Evolutionary conservation across 1,284 basidiomycete species (phyloP).

Genomic region (Trichosporon sp.): DNA sequence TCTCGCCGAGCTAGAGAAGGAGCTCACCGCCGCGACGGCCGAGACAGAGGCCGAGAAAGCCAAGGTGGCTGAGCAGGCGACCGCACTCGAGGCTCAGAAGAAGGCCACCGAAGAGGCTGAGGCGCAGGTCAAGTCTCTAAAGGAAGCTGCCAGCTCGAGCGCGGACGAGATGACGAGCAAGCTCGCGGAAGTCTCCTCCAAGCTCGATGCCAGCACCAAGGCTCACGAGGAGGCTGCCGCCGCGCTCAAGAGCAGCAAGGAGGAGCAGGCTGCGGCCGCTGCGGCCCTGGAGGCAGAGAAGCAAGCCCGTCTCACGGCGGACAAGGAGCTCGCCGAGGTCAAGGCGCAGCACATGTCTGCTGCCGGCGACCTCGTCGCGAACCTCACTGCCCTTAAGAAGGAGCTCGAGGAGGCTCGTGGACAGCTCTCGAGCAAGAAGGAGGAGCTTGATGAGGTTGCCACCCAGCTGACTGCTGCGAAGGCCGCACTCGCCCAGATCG

Average conservation of each 20-base stretch:
- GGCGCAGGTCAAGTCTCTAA: not conserved
- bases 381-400: not conserved
- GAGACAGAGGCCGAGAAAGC: slow-evolving; percentile 6
- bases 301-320: not conserved
- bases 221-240: not conserved
- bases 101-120: not conserved
- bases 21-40: slow-evolving; percentile 6
- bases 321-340: slow-evolving; percentile 4
- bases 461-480: not conserved
- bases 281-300: not conserved
- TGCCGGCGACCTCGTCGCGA: not conserved
- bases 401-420: slow-evolving; percentile 2
- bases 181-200: not conserved
- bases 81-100: slow-evolving; percentile 4
- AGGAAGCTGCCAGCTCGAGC: not conserved
- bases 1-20: slow-evolving; percentile 13
- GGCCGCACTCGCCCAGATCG: not conserved
- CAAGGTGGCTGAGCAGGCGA: not conserved
- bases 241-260: not conserved
- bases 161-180: not conserved
- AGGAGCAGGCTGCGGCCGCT: not conserved
- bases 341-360: not conserved
- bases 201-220: not conserved
- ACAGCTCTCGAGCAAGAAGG: not conserved
- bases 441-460: not conserved